Conservation (phyloP, 1,139 yeast genomes). For the Yamadazyma atmosphaerica region DNA sequence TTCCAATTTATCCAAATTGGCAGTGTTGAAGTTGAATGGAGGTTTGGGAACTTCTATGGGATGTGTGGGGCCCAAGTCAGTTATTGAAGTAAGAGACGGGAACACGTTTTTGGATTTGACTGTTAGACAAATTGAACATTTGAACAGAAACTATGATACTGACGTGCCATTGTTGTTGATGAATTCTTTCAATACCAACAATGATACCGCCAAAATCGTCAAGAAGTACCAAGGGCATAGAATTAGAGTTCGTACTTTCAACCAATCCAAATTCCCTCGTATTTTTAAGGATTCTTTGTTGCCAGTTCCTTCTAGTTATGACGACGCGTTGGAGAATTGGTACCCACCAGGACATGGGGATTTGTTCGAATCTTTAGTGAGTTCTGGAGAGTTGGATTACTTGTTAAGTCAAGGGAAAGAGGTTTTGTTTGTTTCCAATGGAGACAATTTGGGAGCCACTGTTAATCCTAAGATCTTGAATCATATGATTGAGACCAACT, state of each 20-base stretch:
- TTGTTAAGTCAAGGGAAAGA: conserved; percentile 93
- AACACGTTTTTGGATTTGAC: conserved; percentile 93
- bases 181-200: conserved; percentile 98
- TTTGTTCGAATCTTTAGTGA: conserved; percentile 84
- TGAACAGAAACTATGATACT: conserved; percentile 86
- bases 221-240: conserved; percentile 97
- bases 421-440: conserved; percentile 91
- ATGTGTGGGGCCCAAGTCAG: conserved; percentile 98
- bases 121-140: conserved; percentile 94
- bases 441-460: conserved; percentile 98
- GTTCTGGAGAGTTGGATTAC: conserved; percentile 90
- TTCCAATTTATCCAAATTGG: conserved; percentile 74
- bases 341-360: conserved; percentile 99
- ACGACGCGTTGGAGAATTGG: conserved; percentile 85
- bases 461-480: conserved; percentile 88
- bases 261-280: conserved; percentile 96
- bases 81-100: conserved; percentile 97
- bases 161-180: conserved; percentile 94
- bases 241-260: conserved; percentile 92
- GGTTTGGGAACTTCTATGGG: conserved; percentile 99
- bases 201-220: conserved; percentile 91
- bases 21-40: conserved; percentile 94
- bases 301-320: conserved; percentile 82
- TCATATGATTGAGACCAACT: conserved; percentile 88
- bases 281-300: conserved; percentile 89